phyloP scores from a whole-genome alignment of 1,139 yeast species.

The Hemisphaericaspora xylofermentans region DNA sequence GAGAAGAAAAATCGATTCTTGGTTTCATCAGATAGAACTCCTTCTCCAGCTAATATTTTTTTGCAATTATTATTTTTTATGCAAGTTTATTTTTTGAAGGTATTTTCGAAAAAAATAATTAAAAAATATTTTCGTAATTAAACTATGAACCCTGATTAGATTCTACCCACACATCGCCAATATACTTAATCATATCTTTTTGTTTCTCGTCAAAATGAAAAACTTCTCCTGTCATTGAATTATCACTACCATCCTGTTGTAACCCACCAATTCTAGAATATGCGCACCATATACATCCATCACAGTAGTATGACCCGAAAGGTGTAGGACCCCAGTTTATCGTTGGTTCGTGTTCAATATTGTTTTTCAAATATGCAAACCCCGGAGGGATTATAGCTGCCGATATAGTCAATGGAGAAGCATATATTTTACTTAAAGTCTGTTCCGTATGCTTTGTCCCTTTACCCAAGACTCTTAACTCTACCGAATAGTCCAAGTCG shows the following conservation, averaged over 20 bases:
- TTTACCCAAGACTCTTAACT: constrained; percentile 9
- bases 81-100: too few species aligned
- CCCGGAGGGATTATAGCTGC: constrained; percentile 33
- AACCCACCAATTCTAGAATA: constrained; percentile 41
- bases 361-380: constrained; percentile 19
- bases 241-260: constrained; percentile 26
- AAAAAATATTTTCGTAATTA: too few species aligned
- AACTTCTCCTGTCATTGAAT: constrained; percentile 24
- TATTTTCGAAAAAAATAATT: too few species aligned
- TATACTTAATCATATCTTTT: constrained; percentile 24
- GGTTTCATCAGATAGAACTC: too few species aligned
- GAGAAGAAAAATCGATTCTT: too few species aligned
- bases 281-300: constrained; percentile 45
- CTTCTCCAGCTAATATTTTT: too few species aligned
- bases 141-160: not conserved
- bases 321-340: constrained; percentile 24
- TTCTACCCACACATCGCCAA: constrained; percentile 32
- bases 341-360: constrained; percentile 27
- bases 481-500: constrained; percentile 20
- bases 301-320: constrained; percentile 30
- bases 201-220: constrained; percentile 23
- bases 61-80: too few species aligned
- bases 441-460: constrained; percentile 13
- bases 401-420: constrained; percentile 21
- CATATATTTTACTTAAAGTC: constrained; percentile 24